Conservation (phyloP, 495 filamentous ascomycete genomes). For the Aspergillus baeticus region DNA sequence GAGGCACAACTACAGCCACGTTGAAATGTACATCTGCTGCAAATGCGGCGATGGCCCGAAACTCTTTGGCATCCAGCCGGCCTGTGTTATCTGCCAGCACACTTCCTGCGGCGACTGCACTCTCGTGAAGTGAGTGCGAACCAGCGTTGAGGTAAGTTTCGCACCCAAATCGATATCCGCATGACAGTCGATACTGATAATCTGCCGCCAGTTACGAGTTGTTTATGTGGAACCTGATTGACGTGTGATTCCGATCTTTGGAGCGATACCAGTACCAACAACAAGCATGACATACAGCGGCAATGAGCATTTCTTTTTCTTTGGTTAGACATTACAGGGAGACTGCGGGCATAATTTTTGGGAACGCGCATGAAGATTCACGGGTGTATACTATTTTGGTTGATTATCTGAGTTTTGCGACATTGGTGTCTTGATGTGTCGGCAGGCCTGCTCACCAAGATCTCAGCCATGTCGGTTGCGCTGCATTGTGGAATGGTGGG, state of each 20-base stretch:
- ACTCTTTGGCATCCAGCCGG: constrained; percentile 32
- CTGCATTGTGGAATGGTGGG: constrained; percentile 2
- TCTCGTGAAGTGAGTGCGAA: constrained; percentile 29
- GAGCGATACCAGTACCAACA: not conserved
- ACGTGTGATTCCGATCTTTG: not conserved
- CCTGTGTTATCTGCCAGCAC: constrained; percentile 36
- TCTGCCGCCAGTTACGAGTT: not conserved
- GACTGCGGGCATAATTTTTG: not conserved
- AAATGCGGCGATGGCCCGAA: constrained; percentile 41
- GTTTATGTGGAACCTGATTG: not conserved
- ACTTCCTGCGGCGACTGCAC: constrained; percentile 28
- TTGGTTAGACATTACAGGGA: not conserved
- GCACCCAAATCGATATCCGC: not conserved
- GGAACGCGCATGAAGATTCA: not conserved
- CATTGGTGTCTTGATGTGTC: not conserved
- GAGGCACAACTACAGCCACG: not conserved
- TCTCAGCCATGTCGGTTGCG: not conserved
- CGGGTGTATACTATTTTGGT: constrained; percentile 6
- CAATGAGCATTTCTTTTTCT: not conserved
- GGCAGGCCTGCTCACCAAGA: not conserved
- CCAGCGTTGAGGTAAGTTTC: constrained; percentile 15
- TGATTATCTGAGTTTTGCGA: not conserved
- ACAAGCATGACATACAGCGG: not conserved
- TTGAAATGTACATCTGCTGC: constrained; percentile 42
- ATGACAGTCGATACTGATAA: not conserved